Evolutionary conservation across 345 rosid species (phyloP).

Genomic region (Rubroshorea leprosula): DNA sequence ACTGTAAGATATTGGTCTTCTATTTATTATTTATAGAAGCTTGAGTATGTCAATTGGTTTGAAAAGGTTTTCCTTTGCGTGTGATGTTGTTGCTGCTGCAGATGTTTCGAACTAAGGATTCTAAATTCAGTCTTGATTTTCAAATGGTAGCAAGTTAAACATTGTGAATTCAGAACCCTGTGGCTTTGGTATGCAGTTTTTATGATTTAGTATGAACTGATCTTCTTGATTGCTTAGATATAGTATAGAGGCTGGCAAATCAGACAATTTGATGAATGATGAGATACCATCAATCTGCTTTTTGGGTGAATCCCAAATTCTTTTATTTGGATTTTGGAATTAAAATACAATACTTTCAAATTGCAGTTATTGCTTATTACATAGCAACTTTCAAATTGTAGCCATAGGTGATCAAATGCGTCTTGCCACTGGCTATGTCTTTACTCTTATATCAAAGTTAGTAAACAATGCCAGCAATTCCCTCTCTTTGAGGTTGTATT

Average conservation of each 20-base stretch:
- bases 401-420: background rate
- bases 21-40: background rate
- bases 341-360: too few relatives aligned
- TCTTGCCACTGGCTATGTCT: background rate
- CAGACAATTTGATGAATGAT: background rate
- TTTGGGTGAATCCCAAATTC: too few relatives aligned
- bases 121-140: constrained; percentile 84
- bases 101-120: constrained; percentile 96
- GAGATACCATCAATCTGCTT: constrained; percentile 2
- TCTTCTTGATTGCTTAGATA: too few relatives aligned
- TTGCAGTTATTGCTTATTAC: background rate
- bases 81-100: constrained; percentile 20
- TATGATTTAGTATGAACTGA: background rate
- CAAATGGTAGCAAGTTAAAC: constrained; percentile 89
- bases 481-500: background rate
- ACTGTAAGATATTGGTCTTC: constrained; percentile 36
- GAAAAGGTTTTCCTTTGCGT: background rate
- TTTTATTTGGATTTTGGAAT: too few relatives aligned
- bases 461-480: background rate
- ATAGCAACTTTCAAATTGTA: too few relatives aligned
- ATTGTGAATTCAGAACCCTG: constrained; percentile 90
- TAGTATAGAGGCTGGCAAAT: too few relatives aligned
- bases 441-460: background rate
- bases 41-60: background rate
- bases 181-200: constrained; percentile 64